Percentiles rank a stretch among this genome's conserved stretches.
Conservation (phyloP, 2,329 filamentous ascomycete species). For the Botryotinia globosa region DNA sequence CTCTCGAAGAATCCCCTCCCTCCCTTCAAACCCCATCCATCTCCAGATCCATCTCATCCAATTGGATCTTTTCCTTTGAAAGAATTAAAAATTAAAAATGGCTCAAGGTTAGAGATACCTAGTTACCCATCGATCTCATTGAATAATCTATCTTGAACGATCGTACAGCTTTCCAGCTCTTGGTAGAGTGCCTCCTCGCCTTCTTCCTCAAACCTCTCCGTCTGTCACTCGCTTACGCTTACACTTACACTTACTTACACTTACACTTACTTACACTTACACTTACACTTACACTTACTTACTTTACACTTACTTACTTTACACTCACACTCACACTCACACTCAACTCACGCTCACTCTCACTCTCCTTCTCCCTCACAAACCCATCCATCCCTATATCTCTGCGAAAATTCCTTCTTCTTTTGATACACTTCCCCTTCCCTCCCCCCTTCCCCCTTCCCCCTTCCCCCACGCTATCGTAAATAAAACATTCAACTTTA, state of each 20-base stretch:
- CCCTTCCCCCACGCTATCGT: neutral
- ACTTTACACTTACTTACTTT: too few species aligned
- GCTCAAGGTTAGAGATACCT: neutral
- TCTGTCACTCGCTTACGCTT: too few species aligned
- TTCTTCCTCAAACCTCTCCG: too few species aligned
- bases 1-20: neutral
- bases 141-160: neutral
- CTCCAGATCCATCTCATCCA: neutral
- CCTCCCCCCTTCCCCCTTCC: neutral
- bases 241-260: too few species aligned
- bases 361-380: neutral
- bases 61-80: neutral
- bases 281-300: too few species aligned
- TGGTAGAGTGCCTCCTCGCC: neutral
- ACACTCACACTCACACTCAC: too few species aligned
- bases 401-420: constrained; percentile 13
- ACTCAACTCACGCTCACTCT: neutral
- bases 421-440: neutral
- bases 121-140: neutral
- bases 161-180: neutral
- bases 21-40: neutral
- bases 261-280: too few species aligned
- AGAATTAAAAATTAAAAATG: neutral
- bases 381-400: neutral
- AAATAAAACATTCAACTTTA: neutral